Percentiles rank a stretch among this genome's conserved stretches.
phyloP scores from a whole-genome alignment of 768 basidiomycete genomes.

The Mrakia hoshinonis region DNA sequence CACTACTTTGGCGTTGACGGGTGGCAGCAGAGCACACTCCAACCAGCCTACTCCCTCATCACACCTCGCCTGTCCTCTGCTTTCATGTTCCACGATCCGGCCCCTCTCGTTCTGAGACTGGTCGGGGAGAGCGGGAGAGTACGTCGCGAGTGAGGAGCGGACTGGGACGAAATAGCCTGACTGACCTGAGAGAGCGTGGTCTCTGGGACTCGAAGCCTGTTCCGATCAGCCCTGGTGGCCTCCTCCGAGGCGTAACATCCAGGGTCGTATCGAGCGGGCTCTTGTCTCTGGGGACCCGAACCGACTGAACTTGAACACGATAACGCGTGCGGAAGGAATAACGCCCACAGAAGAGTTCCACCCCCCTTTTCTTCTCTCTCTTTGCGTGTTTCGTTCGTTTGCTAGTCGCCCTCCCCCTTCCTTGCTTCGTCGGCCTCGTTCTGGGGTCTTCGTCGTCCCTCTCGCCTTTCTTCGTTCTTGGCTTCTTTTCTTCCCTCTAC shows the following conservation, averaged over 20 bases:
- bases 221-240: background rate
- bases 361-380: background rate
- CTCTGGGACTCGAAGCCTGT: background rate
- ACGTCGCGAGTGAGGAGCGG: background rate
- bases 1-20: background rate
- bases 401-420: background rate
- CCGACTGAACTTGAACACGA: background rate
- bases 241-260: background rate
- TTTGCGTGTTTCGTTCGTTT: background rate
- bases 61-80: background rate
- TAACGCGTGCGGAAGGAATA: background rate
- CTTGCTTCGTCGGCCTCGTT: too few species aligned
- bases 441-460: background rate
- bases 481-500: background rate
- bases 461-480: background rate
- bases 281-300: background rate
- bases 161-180: background rate
- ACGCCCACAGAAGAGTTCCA: background rate
- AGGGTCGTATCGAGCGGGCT: background rate
- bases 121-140: background rate
- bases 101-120: background rate
- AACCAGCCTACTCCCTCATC: background rate
- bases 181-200: constrained; percentile 4
- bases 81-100: background rate
- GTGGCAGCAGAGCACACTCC: background rate